Evolutionary conservation across 495 filamentous ascomycete genomes (phyloP).

Genomic region (Xylaria venustula): DNA sequence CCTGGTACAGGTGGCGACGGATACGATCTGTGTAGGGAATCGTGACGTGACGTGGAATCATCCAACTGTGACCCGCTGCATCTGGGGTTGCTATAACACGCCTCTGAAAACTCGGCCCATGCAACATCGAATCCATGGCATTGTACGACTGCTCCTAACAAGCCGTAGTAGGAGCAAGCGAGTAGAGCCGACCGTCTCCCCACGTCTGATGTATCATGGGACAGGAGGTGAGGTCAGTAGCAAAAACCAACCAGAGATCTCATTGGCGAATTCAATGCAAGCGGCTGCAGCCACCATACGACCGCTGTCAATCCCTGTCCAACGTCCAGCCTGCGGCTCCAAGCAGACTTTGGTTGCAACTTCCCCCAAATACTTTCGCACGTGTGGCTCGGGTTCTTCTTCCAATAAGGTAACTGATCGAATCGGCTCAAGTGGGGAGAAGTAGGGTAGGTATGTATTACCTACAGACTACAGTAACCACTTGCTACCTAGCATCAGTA

Average conservation of each 20-base stretch:
- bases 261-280: slow-evolving; percentile 9
- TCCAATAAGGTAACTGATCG: not conserved
- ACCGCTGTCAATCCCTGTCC: not conserved
- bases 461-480: too few species aligned
- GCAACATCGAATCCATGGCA: not conserved
- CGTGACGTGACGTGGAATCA: not conserved
- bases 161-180: not conserved
- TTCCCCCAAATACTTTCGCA: not conserved
- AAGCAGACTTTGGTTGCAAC: not conserved
- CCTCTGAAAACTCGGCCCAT: not conserved
- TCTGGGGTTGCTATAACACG: not conserved
- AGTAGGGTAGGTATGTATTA: too few species aligned
- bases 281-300: not conserved
- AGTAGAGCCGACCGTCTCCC: too few species aligned
- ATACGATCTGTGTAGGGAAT: not conserved
- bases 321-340: not conserved
- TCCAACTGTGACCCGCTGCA: not conserved
- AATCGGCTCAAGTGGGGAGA: not conserved
- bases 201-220: not conserved
- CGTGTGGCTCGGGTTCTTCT: not conserved
- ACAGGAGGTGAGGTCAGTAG: not conserved
- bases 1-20: not conserved
- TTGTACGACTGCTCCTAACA: not conserved
- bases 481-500: too few species aligned
- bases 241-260: not conserved